Base-by-base conservation (phyloP, 2,329 filamentous ascomycete species). In the Talaromyces albobiverticillius region DNA sequence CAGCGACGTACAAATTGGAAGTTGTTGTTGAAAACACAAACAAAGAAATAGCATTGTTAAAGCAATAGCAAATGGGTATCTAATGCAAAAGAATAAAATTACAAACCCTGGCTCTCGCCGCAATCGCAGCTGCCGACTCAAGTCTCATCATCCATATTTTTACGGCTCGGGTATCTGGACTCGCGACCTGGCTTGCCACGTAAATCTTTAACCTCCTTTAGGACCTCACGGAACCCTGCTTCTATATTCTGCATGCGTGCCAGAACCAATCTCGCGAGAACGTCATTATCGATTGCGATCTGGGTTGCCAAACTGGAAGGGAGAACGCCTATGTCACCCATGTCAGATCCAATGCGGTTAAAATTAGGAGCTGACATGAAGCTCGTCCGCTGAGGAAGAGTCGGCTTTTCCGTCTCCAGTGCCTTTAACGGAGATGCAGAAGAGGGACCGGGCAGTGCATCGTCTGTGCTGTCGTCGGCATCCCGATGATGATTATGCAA, bases 241-340 rank as follows among this genome's bases (percentile, higher is more conserved):
- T 97, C 92, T 2, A 97, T 79, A 7, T 88, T 93, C 69, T 94
- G 94, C 90, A 96, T 96, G 31, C 90, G 80, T 8, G 90, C 90
- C 43, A 96, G 77, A 71, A 96, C 88, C 43, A 96, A 80, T 53
- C 90, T 83, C 61, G 86, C 82, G 65, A 88, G 85, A 81, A 92
- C 88, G 38, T 88, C 82, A 64, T 89, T 87, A 69, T 82, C 79
- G 77, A 76, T 76, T 8, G 83, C 86, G 82, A 94, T 86, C 65
- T 93, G 88, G 1, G 88, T 93, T 29, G 87, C 86, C 65, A 95
- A 92, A 50, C 88, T 92, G 7, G 86, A 86, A 0, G 88, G 85
- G 41, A 90, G 77, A 1, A 78, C 83, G 14, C 80, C 82, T 1
- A 78, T 83, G 13, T 80, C 82, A 34, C 88, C 84, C 6, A 90